Conservation (phyloP, 2,329 filamentous ascomycete species). For the Arthrobotrys pseudoclavata region DNA sequence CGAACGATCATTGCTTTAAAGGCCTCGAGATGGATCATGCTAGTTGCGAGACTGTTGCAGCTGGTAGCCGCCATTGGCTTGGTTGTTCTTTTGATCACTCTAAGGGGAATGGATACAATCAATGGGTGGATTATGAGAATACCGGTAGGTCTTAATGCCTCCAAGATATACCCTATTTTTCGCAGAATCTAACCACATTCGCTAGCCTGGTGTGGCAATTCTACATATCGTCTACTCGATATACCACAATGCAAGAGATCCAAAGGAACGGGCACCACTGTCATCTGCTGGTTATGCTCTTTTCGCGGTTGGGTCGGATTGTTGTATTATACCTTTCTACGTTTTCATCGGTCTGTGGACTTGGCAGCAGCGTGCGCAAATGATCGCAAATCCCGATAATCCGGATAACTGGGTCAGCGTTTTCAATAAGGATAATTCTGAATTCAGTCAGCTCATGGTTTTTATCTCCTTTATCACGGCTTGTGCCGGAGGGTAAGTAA, state of each 20-base stretch:
- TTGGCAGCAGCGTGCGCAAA: slow-evolving; percentile 69
- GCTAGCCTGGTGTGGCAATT: slow-evolving; percentile 80
- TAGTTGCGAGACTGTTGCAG: slow-evolving; percentile 76
- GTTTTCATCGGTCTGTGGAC: slow-evolving; percentile 73
- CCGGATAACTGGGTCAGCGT: slow-evolving; percentile 66
- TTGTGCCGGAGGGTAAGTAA: slow-evolving; percentile 64
- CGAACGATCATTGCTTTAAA: slow-evolving; percentile 44
- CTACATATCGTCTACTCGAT: slow-evolving; percentile 81
- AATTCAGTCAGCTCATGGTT: slow-evolving; percentile 72
- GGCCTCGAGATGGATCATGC: slow-evolving; percentile 69
- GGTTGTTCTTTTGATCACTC: slow-evolving; percentile 81
- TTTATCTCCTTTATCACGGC: slow-evolving; percentile 67
- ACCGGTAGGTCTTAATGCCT: slow-evolving; percentile 72
- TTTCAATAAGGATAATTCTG: slow-evolving; percentile 65
- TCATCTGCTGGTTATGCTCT: slow-evolving; percentile 91
- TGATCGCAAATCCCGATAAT: slow-evolving; percentile 40
- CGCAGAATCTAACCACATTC: slow-evolving; percentile 61
- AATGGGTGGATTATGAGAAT: slow-evolving; percentile 83
- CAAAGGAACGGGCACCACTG: slow-evolving; percentile 78
- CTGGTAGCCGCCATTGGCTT: slow-evolving; percentile 78
- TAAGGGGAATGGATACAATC: slow-evolving; percentile 75
- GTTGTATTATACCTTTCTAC: slow-evolving; percentile 75
- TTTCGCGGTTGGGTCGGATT: slow-evolving; percentile 82
- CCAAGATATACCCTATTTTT: neutral
- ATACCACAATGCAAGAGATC: slow-evolving; percentile 81